Evolutionary conservation across 164 flowering plant genomes (phyloP), one percentile per base, ranked within the genome.

Genomic region (Amborella trichopoda): DNA sequence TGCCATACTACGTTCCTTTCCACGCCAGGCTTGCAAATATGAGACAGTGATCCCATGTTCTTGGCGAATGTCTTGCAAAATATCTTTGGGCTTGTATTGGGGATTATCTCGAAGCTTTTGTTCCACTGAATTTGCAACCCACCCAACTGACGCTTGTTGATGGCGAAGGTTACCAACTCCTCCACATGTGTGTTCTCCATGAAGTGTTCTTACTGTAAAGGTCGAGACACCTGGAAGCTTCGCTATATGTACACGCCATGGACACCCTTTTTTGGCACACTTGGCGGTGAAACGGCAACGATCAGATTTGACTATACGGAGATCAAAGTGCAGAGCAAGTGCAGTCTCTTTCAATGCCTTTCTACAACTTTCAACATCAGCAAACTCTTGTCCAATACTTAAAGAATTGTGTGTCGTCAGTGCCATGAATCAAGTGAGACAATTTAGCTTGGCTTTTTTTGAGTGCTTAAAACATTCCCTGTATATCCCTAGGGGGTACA

Each of bases 1-100:
- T 61, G 96, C 94, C 98, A 90, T 90, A 61, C 96, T 86, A 16
- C 98, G 83, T 53, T 90, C 98, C 64, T 86, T 90, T 17, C 98
- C 98, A 26, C 98, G 83, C 98, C 98, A 90, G 32, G 98, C 98
- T 68, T 90, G 98, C 98, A 86, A 72, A 61, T 90, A 90, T 48
- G 98, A 81, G 4, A 90, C 96, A 45, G 88, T 89, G 68, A 90
- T 94, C 19, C 98, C 98, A 73, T 90, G 98, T 64, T 75, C 81
- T 36, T 80, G 89, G 21, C 78, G 75, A 26, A 90, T 90, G 55
- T 86, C 96, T 56, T 80, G 84, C 60, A 86, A 60, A 44, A 90
- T 90, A 62, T 90, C 95, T 59, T 83, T 90, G 4, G 98, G 98
- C 59, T 90, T 86, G 60, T 80, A 86, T 47, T 76, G 91, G 11